Evolutionary conservation across 129 eudicot species (phyloP).

Genomic region (Helianthus tuberosus): DNA sequence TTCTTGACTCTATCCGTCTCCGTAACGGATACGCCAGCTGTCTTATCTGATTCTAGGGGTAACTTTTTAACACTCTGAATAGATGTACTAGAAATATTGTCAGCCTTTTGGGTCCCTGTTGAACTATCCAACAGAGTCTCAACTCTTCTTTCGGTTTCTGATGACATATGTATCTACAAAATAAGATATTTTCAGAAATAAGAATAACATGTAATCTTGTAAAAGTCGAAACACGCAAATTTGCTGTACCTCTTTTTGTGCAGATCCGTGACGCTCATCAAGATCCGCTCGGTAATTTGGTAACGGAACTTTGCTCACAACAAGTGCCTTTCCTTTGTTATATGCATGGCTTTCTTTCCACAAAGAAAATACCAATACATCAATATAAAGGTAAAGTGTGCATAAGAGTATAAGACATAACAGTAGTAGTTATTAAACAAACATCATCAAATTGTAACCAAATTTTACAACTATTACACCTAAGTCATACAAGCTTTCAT

Average conservation of each 20-base stretch:
- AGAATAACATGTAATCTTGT: neutral
- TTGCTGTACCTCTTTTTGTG: conserved; percentile 73
- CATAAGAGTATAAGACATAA: neutral
- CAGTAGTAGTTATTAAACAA: neutral
- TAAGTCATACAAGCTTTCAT: neutral
- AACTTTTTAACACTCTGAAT: conserved; percentile 42
- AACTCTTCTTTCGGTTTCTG: conserved; percentile 83
- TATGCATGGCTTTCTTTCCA: conserved; percentile 92
- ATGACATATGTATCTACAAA: conserved; percentile 77
- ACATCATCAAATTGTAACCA: neutral
- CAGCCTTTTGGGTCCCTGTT: conserved; percentile 35
- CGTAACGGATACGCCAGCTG: conserved; percentile 22
- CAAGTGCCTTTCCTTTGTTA: conserved; percentile 89
- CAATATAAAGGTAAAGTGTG: conserved; percentile 22
- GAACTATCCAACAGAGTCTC: conserved; percentile 68
- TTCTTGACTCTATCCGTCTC: conserved; percentile 46
- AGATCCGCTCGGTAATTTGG: conserved; percentile 94
- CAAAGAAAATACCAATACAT: conserved; percentile 42
- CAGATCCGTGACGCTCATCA: conserved; percentile 88
- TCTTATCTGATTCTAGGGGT: conserved; percentile 30
- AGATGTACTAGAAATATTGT: conserved; percentile 40
- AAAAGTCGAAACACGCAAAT: neutral
- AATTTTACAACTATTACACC: neutral
- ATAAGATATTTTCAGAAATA: neutral
- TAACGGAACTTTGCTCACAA: conserved; percentile 89